phyloP scores from a whole-genome alignment of 495 filamentous ascomycete genomes.

The Penicillium turbatum region DNA sequence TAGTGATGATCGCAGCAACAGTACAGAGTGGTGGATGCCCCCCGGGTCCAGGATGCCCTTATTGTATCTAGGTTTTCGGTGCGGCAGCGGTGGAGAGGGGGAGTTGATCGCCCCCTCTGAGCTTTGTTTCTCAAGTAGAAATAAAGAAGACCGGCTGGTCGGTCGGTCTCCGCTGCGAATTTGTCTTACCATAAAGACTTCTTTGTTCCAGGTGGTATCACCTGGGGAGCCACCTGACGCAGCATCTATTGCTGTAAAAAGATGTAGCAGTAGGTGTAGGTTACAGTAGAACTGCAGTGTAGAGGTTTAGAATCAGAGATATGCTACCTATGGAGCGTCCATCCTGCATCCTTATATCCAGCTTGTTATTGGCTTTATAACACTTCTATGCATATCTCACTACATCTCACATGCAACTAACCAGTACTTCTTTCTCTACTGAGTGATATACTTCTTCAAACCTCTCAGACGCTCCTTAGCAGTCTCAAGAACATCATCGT shows the following conservation, averaged over 20 bases:
- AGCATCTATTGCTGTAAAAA: too few relatives aligned
- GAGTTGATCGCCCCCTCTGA: not conserved
- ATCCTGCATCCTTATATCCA: not conserved
- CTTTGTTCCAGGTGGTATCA: too few relatives aligned
- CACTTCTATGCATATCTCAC: not conserved
- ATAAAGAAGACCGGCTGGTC: not conserved
- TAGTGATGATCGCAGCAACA: not conserved
- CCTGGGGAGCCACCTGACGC: too few relatives aligned
- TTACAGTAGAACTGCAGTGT: too few relatives aligned
- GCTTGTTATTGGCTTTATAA: not conserved
- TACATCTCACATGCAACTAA: not conserved
- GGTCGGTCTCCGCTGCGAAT: not conserved
- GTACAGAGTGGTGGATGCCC: not conserved
- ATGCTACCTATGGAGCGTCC: not conserved
- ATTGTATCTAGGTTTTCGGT: not conserved
- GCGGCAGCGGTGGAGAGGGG: not conserved
- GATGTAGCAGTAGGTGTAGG: not conserved
- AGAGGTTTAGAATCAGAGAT: not conserved
- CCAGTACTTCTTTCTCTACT: conserved; percentile 13
- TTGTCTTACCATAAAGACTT: not conserved
- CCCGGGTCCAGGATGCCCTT: conserved; percentile 2
- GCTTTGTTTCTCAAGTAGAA: not conserved
- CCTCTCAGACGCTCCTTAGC: conserved; percentile 86
- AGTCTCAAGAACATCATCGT: conserved; percentile 80
- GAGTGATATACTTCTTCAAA: conserved; percentile 71